These are phyloP conservation scores for Ceriops zippeliana DNA, from an alignment of 345 rosid species.

Conservation along the genomic window DNA sequence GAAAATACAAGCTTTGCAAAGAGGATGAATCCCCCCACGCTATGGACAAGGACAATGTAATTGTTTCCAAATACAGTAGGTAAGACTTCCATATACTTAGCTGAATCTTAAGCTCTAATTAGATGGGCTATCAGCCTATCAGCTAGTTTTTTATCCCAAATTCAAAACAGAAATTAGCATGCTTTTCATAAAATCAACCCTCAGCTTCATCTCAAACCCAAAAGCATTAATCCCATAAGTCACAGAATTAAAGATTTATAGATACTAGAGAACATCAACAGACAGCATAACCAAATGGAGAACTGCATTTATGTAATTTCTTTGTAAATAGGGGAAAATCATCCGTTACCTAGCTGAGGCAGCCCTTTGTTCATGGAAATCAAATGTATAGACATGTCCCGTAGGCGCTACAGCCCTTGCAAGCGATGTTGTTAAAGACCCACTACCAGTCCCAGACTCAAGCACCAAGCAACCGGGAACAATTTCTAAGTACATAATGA, in stretches of 20 bases:
- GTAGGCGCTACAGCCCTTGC: conserved; percentile 87
- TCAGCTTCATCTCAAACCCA: too few relatives aligned
- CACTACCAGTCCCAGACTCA: conserved; percentile 95
- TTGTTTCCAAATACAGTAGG: background rate
- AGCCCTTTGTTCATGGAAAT: conserved; percentile 94
- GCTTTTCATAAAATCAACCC: too few relatives aligned
- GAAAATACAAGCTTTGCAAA: background rate
- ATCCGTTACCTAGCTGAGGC: conserved; percentile 67
- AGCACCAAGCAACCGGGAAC: conserved; percentile 90
- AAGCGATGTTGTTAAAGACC: conserved; percentile 81
- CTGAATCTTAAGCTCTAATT: background rate
- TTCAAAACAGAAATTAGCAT: background rate
- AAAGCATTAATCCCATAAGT: background rate
- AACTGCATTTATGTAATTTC: background rate
- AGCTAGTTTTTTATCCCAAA: background rate
- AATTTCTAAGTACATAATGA: conserved; percentile 72
- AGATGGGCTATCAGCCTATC: background rate
- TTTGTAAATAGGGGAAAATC: background rate
- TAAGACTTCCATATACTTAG: background rate
- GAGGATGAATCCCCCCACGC: background rate
- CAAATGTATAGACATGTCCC: conserved; percentile 90
- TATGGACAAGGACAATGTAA: background rate
- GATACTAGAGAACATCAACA: too few relatives aligned
- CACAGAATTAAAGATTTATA: background rate
- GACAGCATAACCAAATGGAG: background rate